Percentiles rank a stretch among this genome's conserved stretches.
These are phyloP conservation scores for Terfezia boudieri DNA, from an alignment of 495 filamentous ascomycete species.

Conservation along the genomic window DNA sequence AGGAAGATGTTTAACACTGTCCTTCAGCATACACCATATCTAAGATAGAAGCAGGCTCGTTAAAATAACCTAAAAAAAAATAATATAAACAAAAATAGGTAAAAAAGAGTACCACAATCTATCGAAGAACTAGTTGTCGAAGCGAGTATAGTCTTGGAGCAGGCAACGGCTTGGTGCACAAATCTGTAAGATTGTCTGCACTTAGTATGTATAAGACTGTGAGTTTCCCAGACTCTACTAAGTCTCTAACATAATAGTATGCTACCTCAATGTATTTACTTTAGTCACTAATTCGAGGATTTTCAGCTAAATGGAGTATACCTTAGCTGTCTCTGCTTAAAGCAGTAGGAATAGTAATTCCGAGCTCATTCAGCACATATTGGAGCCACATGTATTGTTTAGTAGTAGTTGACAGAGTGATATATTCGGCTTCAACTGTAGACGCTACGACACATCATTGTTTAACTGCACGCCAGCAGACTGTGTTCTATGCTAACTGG, in stretches of 20 bases:
- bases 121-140: too few species aligned
- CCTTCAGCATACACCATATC: too few species aligned
- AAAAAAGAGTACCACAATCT: too few species aligned
- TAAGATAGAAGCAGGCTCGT: too few species aligned
- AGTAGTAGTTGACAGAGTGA: neutral
- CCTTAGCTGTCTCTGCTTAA: neutral
- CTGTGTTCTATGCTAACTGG: neutral
- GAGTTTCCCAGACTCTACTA: too few species aligned
- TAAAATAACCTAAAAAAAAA: too few species aligned
- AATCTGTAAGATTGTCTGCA: neutral
- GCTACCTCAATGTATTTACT: neutral
- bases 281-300: neutral
- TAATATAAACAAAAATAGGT: too few species aligned
- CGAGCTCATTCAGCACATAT: neutral
- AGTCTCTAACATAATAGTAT: neutral
- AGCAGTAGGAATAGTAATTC: neutral
- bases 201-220: neutral
- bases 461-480: neutral
- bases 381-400: constrained; percentile 3
- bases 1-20: too few species aligned
- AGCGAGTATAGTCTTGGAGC: too few species aligned
- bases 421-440: constrained; percentile 1
- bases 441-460: neutral
- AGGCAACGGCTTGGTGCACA: neutral
- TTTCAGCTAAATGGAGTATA: neutral